Base-by-base conservation (phyloP, 768 basidiomycete genomes). In the Naganishia vishniacii region DNA sequence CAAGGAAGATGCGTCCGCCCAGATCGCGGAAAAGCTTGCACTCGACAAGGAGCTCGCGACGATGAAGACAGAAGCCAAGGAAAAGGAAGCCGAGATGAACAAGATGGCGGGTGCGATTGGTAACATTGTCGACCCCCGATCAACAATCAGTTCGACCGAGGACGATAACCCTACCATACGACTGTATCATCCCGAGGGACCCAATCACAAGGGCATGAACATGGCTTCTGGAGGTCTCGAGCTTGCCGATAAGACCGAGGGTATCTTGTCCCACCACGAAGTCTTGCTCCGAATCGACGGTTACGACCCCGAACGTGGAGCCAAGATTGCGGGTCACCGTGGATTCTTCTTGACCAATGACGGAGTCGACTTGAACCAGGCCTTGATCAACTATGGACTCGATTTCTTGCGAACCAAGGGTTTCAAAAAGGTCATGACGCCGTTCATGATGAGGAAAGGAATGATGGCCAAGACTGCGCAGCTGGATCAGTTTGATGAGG, bases 391-490 rank as follows among this genome's bases (percentile, higher is more conserved):
- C 51, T 97, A 98, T 72, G 92, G 91, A 4, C 85, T 99, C 68
- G 89, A 98, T 74, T 99, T 93, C 78, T 81, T 99, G 59, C 83
- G 91, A 37, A 83, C 82, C 59, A 82, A 82, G 29, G 85, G 84
- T 0, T 97, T 89, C 83, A 94, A 86, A 80, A 97, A 94, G 79
- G 84, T 98, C 53, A 91, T 93, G 76, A 89, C 93, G 3, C 95
- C 95, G 0, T 99, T 95, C 81, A 87, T 99, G 82, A 97, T 99
- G 88, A 91, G 91, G 82, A 93, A 91, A 78, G 89, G 93, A 25
- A 83, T 88, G 71, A 99, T 99, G 95, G 85, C 84, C 63, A 94
- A 95, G 81, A 98, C 95, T 0, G 95, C 95, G 1, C 95, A 99
- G 75, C 84, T 99, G 23, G 89, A 91, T 69, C 91, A 98, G 78